phyloP scores from a whole-genome alignment of 176 grass and related monocot species.

The Chloris gayana region DNA sequence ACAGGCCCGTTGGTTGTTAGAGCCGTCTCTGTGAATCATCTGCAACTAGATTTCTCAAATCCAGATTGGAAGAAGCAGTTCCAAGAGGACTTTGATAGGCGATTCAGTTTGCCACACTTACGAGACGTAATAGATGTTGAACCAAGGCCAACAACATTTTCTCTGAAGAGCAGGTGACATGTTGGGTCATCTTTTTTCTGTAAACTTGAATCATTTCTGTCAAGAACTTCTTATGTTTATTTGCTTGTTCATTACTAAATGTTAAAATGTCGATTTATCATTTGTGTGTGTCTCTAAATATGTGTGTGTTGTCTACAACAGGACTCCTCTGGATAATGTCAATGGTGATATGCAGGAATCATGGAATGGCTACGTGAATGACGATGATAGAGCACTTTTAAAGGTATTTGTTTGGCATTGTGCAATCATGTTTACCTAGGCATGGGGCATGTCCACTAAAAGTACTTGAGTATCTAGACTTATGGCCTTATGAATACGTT shows the following conservation, averaged over 20 bases:
- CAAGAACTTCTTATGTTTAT: not conserved
- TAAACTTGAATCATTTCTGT: not conserved
- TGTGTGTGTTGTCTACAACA: slow-evolving; percentile 42
- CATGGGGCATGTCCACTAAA: not conserved
- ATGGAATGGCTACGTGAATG: slow-evolving; percentile 96
- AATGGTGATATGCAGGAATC: slow-evolving; percentile 47
- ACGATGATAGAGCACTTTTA: slow-evolving; percentile 92
- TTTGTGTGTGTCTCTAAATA: slow-evolving; percentile 1
- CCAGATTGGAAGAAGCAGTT: slow-evolving; percentile 80
- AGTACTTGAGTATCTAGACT: not conserved
- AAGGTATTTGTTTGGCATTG: slow-evolving; percentile 53
- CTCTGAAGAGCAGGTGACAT: slow-evolving; percentile 75
- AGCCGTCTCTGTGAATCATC: slow-evolving; percentile 45
- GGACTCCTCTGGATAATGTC: slow-evolving; percentile 59
- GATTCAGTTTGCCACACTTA: slow-evolving; percentile 90
- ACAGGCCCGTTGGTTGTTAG: slow-evolving; percentile 22
- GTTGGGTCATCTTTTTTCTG: not conserved
- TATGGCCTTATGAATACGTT: not conserved
- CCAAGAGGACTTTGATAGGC: slow-evolving; percentile 76
- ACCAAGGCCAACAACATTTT: slow-evolving; percentile 83
- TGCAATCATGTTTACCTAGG: slow-evolving; percentile 13
- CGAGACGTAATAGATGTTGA: slow-evolving; percentile 77
- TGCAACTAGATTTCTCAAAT: slow-evolving; percentile 62
- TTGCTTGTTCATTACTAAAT: not conserved
- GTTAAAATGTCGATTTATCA: slow-evolving; percentile 9